Evolutionary conservation across 2,329 filamentous ascomycete species (phyloP), one percentile per base, ranked within the genome.

Genomic region (Calonectria leucothoes): DNA sequence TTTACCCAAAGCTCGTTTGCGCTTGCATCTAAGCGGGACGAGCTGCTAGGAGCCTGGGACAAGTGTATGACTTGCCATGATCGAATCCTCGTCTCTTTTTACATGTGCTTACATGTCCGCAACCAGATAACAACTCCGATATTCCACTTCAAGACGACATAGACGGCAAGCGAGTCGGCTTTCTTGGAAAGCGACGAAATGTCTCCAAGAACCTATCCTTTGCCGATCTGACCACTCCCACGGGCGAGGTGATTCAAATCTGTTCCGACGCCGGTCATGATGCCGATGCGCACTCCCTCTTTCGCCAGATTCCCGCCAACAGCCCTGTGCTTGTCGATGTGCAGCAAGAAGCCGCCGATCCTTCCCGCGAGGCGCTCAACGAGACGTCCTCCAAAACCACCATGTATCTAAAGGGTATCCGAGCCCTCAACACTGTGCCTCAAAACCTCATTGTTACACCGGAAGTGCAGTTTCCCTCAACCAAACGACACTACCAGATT

Each of bases 401-500:
- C 11, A 87, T 91, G 52, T 89, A 91, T 65, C 88, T 98, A 5
- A 96, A 96, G 78, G 74, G 77, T 37, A 84, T 86, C 25, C 80
- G 80, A 61, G 74, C 81, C 1, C 76, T 86, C 7, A 86, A 86
- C 63, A 80, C 76, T 10, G 78, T 85, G 1, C 82, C 84, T 0
- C 90, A 90, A 52, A 91, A 96, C 75, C 92, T 98, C 70, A 93
- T 97, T 72, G 91, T 97, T 74, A 94, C 93, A 2, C 87, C 92
- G 20, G 92, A 94, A 61, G 94, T 93, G 2, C 89, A 92, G 0
- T 98, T 97, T 80, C 89, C 94, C 0, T 91, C 93, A 0, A 90
- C 94, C 63, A 90, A 94, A 71, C 92, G 97, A 27, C 94, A 98
- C 83, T 86, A 98, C 23, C 95, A 98, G 79, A 89, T 99, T 55